A percentile compares a stretch with the other conserved stretches of the same genome.
Evolutionary conservation across 768 basidiomycete species (phyloP).

Genomic region (Collybia sp.): DNA sequence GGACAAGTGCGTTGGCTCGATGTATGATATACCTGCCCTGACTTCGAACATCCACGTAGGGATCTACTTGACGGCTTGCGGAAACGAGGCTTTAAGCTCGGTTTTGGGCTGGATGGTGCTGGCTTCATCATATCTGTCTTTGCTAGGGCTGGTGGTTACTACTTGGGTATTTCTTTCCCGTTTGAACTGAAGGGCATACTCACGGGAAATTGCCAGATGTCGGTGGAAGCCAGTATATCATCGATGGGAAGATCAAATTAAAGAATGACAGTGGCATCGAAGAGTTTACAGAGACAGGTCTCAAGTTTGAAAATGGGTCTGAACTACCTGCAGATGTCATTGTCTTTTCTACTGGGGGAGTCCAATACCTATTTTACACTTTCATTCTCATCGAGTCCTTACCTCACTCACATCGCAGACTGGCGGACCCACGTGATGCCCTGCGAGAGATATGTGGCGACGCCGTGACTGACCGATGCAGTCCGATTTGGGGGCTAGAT

Average conservation of each 20-base stretch:
- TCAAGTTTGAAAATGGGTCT: conserved; percentile 17
- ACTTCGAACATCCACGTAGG: background rate
- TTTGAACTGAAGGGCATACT: background rate
- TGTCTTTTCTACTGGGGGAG: conserved; percentile 43
- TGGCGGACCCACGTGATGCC: conserved; percentile 29
- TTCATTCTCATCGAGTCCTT: background rate
- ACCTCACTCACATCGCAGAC: conserved; percentile 19
- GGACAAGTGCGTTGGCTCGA: background rate
- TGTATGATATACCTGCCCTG: background rate
- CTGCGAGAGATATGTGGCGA: conserved; percentile 35
- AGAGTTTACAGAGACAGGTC: conserved; percentile 23
- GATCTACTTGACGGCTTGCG: background rate
- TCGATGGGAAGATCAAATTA: conserved; percentile 55
- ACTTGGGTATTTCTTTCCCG: conserved; percentile 22
- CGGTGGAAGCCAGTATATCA: conserved; percentile 46
- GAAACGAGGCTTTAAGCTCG: background rate
- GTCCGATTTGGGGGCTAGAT: conserved; percentile 52
- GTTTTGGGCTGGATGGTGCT: conserved; percentile 8
- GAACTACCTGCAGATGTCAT: conserved; percentile 37
- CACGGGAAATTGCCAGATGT: conserved; percentile 25
- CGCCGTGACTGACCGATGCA: conserved; percentile 32
- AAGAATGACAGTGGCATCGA: conserved; percentile 44
- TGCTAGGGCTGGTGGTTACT: conserved; percentile 31
- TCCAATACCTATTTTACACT: background rate
- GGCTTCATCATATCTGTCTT: conserved; percentile 27